Conservation (phyloP, 1,284 basidiomycete genomes). For the Rhodotorula sp. region DNA sequence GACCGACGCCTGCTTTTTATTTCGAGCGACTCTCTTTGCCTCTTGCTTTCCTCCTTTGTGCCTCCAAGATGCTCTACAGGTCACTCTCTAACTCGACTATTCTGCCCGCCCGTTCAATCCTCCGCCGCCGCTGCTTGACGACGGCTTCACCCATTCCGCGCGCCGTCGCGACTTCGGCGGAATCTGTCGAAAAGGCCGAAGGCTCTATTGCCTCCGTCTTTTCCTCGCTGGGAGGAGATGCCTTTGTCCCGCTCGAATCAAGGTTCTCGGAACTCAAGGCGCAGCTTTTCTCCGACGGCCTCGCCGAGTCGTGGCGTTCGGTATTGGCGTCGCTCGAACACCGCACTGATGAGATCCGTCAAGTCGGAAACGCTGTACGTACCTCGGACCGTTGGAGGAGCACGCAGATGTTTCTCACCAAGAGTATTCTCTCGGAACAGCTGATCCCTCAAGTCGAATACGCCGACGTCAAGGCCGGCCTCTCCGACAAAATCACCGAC, state of each 20-base stretch:
- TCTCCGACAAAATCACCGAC: constrained; percentile 45
- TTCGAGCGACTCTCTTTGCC: background rate
- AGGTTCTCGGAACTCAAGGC: constrained; percentile 18
- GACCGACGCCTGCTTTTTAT: background rate
- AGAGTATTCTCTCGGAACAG: constrained; percentile 45
- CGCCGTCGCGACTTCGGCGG: background rate
- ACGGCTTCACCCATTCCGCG: background rate
- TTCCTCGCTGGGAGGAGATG: constrained; percentile 52
- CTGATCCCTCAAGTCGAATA: constrained; percentile 61
- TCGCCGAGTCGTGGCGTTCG: constrained; percentile 60
- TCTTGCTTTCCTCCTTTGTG: background rate
- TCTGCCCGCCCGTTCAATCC: background rate
- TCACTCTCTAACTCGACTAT: background rate
- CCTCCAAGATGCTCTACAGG: background rate
- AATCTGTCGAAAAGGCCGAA: constrained; percentile 47
- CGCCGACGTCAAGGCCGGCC: constrained; percentile 2
- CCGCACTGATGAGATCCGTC: constrained; percentile 54
- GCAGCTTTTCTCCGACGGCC: constrained; percentile 48
- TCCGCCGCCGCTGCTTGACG: background rate
- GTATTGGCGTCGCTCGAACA: constrained; percentile 57
- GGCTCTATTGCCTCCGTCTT: constrained; percentile 62
- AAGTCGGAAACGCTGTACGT: constrained; percentile 56
- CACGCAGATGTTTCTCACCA: background rate
- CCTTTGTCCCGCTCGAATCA: constrained; percentile 14
- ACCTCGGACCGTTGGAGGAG: constrained; percentile 32